A percentile compares a stretch with the other conserved stretches of the same genome.
Conservation (phyloP, 208 protist species). For the Borovskyia barvae region DNA sequence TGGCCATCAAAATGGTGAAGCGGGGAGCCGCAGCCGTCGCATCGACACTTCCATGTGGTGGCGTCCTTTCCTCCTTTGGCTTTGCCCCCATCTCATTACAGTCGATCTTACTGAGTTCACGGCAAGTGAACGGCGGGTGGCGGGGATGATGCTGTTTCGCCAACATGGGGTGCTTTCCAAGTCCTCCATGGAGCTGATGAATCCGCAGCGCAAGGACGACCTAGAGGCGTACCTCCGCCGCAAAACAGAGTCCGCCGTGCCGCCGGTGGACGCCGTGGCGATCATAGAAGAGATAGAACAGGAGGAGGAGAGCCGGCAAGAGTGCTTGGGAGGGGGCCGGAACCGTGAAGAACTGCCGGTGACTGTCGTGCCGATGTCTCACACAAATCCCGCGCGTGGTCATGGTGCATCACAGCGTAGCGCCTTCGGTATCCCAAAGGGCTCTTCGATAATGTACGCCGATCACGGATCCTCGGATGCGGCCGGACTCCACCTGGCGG, state of each 20-base stretch:
- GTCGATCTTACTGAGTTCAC: slow-evolving; percentile 53
- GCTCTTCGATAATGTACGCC: neutral
- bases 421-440: neutral
- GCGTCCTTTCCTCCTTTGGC: slow-evolving; percentile 68
- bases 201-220: slow-evolving; percentile 42
- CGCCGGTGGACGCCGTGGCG: slow-evolving; percentile 20
- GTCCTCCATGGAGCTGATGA: slow-evolving; percentile 55
- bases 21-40: neutral
- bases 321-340: neutral
- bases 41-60: slow-evolving; percentile 36
- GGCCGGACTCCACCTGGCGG: no score
- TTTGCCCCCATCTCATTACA: slow-evolving; percentile 50
- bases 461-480: no score
- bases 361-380: slow-evolving; percentile 5
- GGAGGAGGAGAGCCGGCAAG: slow-evolving; percentile 13
- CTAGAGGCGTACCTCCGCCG: slow-evolving; percentile 63
- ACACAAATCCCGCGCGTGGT: slow-evolving; percentile 4
- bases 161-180: slow-evolving; percentile 43
- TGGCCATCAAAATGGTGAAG: neutral
- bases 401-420: neutral
- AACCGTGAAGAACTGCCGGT: neutral
- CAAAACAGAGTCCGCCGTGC: slow-evolving; percentile 10
- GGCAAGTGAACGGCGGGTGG: slow-evolving; percentile 38
- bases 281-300: slow-evolving; percentile 18
- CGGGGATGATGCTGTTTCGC: slow-evolving; percentile 54